A percentile compares a stretch with the other conserved stretches of the same genome.
phyloP scores from a whole-genome alignment of 2,329 filamentous ascomycete genomes.

The Paramyrothecium roridum region DNA sequence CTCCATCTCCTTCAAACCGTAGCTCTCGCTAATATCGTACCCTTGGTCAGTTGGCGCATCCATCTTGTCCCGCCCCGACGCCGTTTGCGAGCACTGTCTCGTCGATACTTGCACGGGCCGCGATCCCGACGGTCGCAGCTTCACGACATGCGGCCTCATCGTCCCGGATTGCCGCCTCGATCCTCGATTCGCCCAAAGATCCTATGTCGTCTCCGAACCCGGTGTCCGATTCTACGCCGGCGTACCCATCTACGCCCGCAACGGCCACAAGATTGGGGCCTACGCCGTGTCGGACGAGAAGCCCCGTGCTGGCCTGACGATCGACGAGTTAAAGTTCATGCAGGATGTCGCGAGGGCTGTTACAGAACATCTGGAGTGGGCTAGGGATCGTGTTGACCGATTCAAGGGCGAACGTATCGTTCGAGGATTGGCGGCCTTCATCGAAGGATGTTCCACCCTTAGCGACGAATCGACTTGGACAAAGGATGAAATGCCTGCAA shows the following conservation, averaged over 20 bases:
- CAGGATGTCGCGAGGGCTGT: constrained; percentile 53
- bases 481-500: constrained; percentile 6
- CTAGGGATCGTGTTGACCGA: constrained; percentile 46
- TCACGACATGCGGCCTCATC: constrained; percentile 23
- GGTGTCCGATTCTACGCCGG: constrained; percentile 34
- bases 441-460: constrained; percentile 41
- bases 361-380: constrained; percentile 60
- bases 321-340: constrained; percentile 49
- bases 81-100: constrained; percentile 25
- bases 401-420: constrained; percentile 52
- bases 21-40: neutral
- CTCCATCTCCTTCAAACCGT: neutral
- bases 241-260: constrained; percentile 57
- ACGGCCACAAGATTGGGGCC: constrained; percentile 54
- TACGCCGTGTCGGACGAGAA: constrained; percentile 58
- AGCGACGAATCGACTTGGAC: constrained; percentile 10
- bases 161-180: constrained; percentile 26
- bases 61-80: constrained; percentile 24
- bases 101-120: neutral
- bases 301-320: constrained; percentile 46
- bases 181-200: constrained; percentile 24
- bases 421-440: constrained; percentile 50
- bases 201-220: constrained; percentile 26
- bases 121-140: constrained; percentile 17
- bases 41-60: constrained; percentile 16